A percentile compares a stretch with the other conserved stretches of the same genome.
These are phyloP conservation scores for Leccinum uliginosum DNA, from an alignment of 768 basidiomycete genomes.

Conservation along the genomic window DNA sequence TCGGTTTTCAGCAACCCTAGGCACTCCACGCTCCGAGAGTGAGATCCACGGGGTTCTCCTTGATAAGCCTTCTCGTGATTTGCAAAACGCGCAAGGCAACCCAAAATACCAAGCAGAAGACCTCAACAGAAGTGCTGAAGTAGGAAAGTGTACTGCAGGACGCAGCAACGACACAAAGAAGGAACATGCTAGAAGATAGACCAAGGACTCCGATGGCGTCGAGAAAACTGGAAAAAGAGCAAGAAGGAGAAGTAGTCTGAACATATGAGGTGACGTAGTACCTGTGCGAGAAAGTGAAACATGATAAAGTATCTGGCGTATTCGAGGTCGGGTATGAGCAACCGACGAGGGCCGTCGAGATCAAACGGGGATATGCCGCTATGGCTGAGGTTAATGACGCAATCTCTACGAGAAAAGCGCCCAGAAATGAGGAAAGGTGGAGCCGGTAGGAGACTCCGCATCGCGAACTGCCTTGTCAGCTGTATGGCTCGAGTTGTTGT, in stretches of 20 bases:
- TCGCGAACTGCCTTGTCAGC: no score
- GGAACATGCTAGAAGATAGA: conserved; percentile 55
- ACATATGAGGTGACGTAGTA: conserved; percentile 48
- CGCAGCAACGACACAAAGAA: conserved; percentile 47
- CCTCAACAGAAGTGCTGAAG: conserved; percentile 41
- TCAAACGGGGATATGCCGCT: no score
- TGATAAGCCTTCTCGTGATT: conserved; percentile 24
- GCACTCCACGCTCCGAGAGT: conserved; percentile 42
- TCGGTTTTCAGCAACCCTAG: conserved; percentile 27
- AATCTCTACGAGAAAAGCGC: no score
- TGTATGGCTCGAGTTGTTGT: no score
- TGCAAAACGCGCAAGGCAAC: conserved; percentile 41
- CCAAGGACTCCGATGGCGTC: conserved; percentile 38
- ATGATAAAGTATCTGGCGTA: no score
- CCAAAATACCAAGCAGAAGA: conserved; percentile 50
- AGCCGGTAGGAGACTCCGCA: no score
- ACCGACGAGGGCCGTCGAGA: no score
- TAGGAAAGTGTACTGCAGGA: conserved; percentile 39
- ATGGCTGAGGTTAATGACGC: no score
- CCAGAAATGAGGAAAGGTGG: no score
- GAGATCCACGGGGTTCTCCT: conserved; percentile 17
- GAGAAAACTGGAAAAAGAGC: conserved; percentile 28
- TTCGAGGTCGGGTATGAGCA: no score
- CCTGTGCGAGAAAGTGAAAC: conserved; percentile 49
- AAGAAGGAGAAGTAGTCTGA: conserved; percentile 18